A percentile compares a stretch with the other conserved stretches of the same genome.
Evolutionary conservation across 495 filamentous ascomycete species (phyloP).

Genomic region (Penicillium cinerascens): DNA sequence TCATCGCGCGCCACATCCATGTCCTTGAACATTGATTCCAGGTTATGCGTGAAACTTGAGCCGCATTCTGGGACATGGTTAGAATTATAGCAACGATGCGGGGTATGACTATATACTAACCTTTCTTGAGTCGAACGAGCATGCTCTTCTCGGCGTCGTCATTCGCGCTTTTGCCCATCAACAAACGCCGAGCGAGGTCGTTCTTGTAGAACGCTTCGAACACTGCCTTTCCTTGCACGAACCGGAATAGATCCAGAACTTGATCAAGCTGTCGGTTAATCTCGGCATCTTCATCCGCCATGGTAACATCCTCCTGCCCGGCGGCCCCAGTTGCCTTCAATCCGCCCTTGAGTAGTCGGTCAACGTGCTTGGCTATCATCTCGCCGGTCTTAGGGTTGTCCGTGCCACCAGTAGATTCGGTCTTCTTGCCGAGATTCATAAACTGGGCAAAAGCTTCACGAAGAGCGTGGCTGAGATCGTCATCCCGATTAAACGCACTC

Average conservation of each 20-base stretch:
- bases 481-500: constrained; percentile 69
- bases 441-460: constrained; percentile 82
- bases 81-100: not conserved
- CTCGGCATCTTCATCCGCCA: constrained; percentile 85
- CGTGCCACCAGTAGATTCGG: constrained; percentile 62
- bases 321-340: constrained; percentile 63
- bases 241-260: constrained; percentile 89
- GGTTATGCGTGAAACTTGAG: constrained; percentile 87
- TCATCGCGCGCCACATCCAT: constrained; percentile 86
- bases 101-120: constrained; percentile 29
- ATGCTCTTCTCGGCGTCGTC: constrained; percentile 94
- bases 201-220: constrained; percentile 99
- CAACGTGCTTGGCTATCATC: constrained; percentile 98
- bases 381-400: constrained; percentile 92
- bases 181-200: constrained; percentile 80
- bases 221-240: constrained; percentile 94
- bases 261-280: constrained; percentile 86
- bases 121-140: constrained; percentile 81
- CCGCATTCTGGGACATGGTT: constrained; percentile 67
- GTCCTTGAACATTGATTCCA: constrained; percentile 99
- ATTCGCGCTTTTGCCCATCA: constrained; percentile 89
- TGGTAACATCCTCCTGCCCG: constrained; percentile 44
- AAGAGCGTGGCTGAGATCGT: constrained; percentile 68
- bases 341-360: constrained; percentile 81
- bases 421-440: constrained; percentile 79